These are phyloP conservation scores for Colletotrichum acutatum DNA, from an alignment of 2,329 filamentous ascomycete species.

Conservation along the genomic window DNA sequence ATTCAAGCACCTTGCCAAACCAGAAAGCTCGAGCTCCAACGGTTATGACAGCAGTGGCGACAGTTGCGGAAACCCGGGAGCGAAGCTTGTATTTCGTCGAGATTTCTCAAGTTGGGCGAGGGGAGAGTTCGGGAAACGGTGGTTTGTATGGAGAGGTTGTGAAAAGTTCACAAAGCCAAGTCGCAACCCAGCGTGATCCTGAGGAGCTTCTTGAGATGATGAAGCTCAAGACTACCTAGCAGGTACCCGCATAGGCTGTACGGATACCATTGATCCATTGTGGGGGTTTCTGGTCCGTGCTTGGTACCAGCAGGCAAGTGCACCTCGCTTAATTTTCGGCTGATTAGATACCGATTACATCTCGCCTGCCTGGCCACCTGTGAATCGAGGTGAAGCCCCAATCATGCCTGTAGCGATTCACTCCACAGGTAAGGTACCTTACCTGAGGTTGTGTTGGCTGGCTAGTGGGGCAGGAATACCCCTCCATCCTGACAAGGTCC, in stretches of 20 bases:
- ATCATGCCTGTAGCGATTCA: no score
- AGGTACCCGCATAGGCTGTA: constrained; percentile 2
- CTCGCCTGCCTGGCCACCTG: not conserved
- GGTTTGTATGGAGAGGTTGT: not conserved
- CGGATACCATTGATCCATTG: constrained; percentile 1
- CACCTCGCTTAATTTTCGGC: constrained; percentile 19
- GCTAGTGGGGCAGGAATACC: not conserved
- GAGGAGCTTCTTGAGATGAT: constrained; percentile 4
- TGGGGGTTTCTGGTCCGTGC: constrained; percentile 28
- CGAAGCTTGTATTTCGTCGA: not conserved
- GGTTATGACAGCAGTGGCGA: not conserved
- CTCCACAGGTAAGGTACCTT: no score
- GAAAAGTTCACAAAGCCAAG: not conserved
- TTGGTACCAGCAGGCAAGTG: not conserved
- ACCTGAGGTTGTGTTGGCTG: not conserved
- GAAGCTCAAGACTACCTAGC: constrained; percentile 12
- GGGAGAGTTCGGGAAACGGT: not conserved
- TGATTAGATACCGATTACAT: not conserved
- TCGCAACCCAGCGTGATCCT: constrained; percentile 1
- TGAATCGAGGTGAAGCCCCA: not conserved
- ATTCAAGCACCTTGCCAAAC: not conserved
- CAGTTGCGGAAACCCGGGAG: not conserved
- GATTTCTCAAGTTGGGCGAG: not conserved
- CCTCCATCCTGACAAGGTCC: not conserved
- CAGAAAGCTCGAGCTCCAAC: constrained; percentile 11